phyloP scores from a whole-genome alignment of 2,329 filamentous ascomycete genomes.

The Bipolaris bicolor region DNA sequence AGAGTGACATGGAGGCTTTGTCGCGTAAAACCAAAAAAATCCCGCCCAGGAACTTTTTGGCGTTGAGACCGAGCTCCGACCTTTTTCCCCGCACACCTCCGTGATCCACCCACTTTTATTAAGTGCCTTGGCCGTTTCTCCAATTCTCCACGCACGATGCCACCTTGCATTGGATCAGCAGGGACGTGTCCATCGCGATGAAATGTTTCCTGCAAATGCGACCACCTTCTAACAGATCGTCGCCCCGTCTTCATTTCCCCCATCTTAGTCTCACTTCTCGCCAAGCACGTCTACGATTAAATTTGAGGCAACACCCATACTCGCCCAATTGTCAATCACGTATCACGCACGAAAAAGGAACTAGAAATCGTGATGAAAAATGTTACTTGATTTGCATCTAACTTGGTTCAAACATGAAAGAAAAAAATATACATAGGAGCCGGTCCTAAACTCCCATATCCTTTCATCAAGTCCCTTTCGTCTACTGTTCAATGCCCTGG shows the following conservation, averaged over 20 bases:
- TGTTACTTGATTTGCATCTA: not conserved
- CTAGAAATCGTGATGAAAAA: not conserved
- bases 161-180: not conserved
- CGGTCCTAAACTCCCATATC: slow-evolving; percentile 11
- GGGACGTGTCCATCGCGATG: too few species aligned
- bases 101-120: not conserved
- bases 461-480: slow-evolving; percentile 1
- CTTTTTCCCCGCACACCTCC: slow-evolving; percentile 12
- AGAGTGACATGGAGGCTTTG: slow-evolving; percentile 76
- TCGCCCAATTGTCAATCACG: not conserved
- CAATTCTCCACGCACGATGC: not conserved
- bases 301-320: too few species aligned
- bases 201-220: too few species aligned
- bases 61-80: slow-evolving; percentile 12
- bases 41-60: slow-evolving; percentile 13
- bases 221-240: too few species aligned
- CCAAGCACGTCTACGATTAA: too few species aligned
- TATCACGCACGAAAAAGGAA: not conserved
- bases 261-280: too few species aligned
- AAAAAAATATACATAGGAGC: slow-evolving; percentile 5
- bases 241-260: too few species aligned
- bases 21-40: not conserved
- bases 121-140: not conserved
- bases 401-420: not conserved
- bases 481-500: slow-evolving; percentile 8